Percentiles rank a stretch among this genome's conserved stretches.
phyloP scores from a whole-genome alignment of 176 grass and related monocot species.

The Microstegium vimineum region DNA sequence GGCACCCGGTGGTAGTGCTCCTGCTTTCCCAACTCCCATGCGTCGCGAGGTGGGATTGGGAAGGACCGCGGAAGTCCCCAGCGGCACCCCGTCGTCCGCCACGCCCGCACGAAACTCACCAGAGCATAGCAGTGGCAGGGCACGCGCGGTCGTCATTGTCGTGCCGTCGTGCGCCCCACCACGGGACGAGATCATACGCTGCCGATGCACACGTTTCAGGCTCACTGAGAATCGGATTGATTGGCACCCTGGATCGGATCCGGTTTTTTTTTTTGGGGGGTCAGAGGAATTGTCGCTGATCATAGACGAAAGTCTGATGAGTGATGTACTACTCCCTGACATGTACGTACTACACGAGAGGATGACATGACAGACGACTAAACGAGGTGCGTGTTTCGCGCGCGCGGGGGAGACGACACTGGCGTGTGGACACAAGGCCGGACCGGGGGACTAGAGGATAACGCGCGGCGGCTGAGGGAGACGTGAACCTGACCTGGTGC shows the following conservation, averaged over 20 bases:
- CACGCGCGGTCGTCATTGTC: background rate
- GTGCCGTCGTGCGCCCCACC: slow-evolving; percentile 3
- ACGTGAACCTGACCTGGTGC: background rate
- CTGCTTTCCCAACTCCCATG: background rate
- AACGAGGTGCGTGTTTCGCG: background rate
- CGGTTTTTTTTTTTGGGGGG: too few species aligned
- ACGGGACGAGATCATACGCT: background rate
- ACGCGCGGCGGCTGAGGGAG: background rate
- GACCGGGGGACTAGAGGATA: too few species aligned
- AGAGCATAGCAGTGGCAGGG: background rate
- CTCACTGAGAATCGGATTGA: too few species aligned
- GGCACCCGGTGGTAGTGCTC: background rate
- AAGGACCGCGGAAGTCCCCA: background rate
- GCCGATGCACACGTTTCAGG: slow-evolving; percentile 10
- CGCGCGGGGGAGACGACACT: background rate
- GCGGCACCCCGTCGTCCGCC: background rate
- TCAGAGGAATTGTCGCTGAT: background rate
- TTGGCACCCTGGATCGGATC: background rate
- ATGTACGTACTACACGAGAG: background rate
- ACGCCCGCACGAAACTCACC: background rate
- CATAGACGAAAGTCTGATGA: background rate
- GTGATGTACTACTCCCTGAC: background rate
- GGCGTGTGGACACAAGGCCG: background rate
- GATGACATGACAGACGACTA: background rate
- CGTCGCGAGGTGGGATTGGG: background rate